Base-by-base conservation (phyloP, 495 filamentous ascomycete genomes). In the Glutinoglossum americanum region DNA sequence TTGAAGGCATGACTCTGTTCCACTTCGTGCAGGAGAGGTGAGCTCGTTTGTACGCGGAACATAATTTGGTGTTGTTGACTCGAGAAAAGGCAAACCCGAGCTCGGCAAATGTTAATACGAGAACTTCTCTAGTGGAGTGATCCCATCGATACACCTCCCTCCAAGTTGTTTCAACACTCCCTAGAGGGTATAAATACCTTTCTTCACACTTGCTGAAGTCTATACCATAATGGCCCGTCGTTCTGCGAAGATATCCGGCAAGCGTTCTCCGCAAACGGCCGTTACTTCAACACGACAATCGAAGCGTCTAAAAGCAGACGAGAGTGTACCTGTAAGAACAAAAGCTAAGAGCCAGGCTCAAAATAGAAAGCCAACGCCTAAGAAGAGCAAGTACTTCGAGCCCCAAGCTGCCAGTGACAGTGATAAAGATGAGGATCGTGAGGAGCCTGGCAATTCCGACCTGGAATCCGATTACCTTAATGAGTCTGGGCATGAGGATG, bases 311-410 rank as follows among this genome's bases (percentile, higher is more conserved):
- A 74, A 75, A 61, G 60, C 65, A 57, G 60, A 61, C 21, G 55
- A 62, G 28, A 62, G 64, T 53, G n/a, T 6, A 17, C 26, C 49
- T 17, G 49, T 17, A 6, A 15, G 25, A 15, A 6, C 49, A 30
- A 15, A 27, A 15, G 7, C 49, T 30, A 27, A 15, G 49, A 15
- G 11, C 49, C 49, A 65, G 21, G 59, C 63, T 37, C 45, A 58
- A 10, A 44, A 62, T 1, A 63, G 62, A 7, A 78, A 71, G 58
- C 66, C 71, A 30, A 81, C 78, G 25, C 65, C 73, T 30, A 77
- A 73, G 61, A 79, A 74, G 65, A 80, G 74, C 68, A 74, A 76
- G 59, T 80, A 81, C 61, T 80, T 81, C 58, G 39, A 19, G 30
- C 8, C 17, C 19, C 51, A n/a, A 41, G 32, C 54, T 54, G 61